Evolutionary conservation across 768 basidiomycete species (phyloP).

Genomic region (Russula sp.): DNA sequence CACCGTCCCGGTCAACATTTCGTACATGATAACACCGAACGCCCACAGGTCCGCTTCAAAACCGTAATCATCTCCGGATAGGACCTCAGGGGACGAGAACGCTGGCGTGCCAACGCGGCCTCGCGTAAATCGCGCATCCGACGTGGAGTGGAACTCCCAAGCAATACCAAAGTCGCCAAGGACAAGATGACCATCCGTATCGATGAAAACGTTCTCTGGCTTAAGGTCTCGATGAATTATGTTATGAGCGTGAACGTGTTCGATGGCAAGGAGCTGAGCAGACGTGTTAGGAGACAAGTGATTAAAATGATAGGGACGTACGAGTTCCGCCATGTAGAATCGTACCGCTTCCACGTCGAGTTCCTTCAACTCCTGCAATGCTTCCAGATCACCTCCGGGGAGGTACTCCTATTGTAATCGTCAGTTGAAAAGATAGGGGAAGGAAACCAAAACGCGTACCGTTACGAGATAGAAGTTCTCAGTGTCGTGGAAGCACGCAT

Average conservation of each 20-base stretch:
- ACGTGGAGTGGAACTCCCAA: slow-evolving; percentile 81
- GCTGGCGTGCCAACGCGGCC: slow-evolving; percentile 16
- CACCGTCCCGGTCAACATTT: slow-evolving; percentile 14
- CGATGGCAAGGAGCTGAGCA: slow-evolving; percentile 20
- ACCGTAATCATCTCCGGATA: slow-evolving; percentile 6
- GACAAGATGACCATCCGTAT: slow-evolving; percentile 74
- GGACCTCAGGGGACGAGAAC: slow-evolving; percentile 20
- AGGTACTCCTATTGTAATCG: slow-evolving; percentile 8
- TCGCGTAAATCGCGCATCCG: not conserved
- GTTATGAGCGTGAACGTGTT: slow-evolving; percentile 79
- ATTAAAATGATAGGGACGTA: not conserved
- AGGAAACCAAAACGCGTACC: not conserved
- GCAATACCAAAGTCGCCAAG: slow-evolving; percentile 98
- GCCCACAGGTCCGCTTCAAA: slow-evolving; percentile 23
- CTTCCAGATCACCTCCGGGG: slow-evolving; percentile 13
- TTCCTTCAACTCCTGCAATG: not conserved
- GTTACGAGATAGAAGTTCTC: slow-evolving; percentile 14
- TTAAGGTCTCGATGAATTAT: slow-evolving; percentile 99
- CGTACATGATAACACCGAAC: slow-evolving; percentile 20
- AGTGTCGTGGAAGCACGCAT: slow-evolving; percentile 19
- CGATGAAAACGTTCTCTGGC: slow-evolving; percentile 95
- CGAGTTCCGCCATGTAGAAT: slow-evolving; percentile 21
- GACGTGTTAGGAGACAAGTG: not conserved
- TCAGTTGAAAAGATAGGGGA: not conserved
- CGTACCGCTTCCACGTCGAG: slow-evolving; percentile 9